Base-by-base conservation (phyloP, 163 green algal species). In the Scenedesmus sp. region DNA sequence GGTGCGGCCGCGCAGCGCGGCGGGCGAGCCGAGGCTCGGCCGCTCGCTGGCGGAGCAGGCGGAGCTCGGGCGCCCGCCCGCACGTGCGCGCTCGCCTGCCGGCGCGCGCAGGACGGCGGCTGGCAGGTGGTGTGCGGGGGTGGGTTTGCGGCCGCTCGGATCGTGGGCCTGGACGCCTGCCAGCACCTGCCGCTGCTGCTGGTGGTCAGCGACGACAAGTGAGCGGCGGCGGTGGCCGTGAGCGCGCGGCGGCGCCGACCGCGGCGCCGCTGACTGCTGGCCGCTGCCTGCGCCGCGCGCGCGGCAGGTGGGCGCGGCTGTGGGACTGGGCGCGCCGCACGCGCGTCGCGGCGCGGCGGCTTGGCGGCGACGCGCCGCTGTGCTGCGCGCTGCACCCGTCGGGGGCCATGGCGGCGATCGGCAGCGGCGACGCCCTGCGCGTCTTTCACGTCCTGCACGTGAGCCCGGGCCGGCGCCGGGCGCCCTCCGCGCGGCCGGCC, bases 251-350 rank as follows among this genome's bases (percentile, higher is more conserved):
- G 7, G 39, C 39, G 7, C 39, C 7, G 7, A 10, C 6, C 10
- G 39, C 39, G 7, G 39, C 39, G 7, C 10, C 10, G 39, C 39
- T 47, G 53, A 60, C 50, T 47, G 39, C 39, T 47, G 6, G 39
- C 39, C 10, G 39, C 50, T 47, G 39, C 39, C 39, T 47, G 39
- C 39, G 6, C 7, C 39, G n/a, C n/a, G n/a, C n/a, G n/a, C 51
- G 20, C 11, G 34, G 26, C 51, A 76, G 62, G 28, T 67, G 47
- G 34, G 51, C 64, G 20, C 74, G 63, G 7, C 36, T 75, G 13
- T 81, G 63, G 62, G 74, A 81, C 74, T 81, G 74, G 74, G 39
- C 65, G 74, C 63, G 74, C 3, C 34, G 53, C 18, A 73, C 48
- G 18, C 39, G 50, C 11, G n/a, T 81, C 15, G 74, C 63, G 51